A percentile compares a stretch with the other conserved stretches of the same genome.
These are phyloP conservation scores for Zhuliangozyma parablackwelliae DNA, from an alignment of 1,139 yeast genomes.

Conservation along the genomic window DNA sequence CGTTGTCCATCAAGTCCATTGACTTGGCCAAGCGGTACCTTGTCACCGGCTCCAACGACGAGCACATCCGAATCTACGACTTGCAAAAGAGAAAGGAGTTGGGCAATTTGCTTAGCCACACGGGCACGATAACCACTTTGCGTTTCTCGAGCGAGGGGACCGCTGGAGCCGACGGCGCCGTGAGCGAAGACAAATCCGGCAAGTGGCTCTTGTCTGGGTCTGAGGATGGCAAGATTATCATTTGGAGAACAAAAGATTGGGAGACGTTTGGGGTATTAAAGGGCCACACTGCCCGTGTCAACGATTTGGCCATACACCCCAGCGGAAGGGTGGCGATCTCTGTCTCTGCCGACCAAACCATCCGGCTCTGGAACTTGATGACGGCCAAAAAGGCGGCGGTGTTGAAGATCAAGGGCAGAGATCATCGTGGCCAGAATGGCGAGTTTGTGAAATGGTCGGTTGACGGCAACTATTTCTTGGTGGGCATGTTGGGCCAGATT, in stretches of 20 bases:
- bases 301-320: constrained; percentile 86
- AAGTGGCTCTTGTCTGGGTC: constrained; percentile 91
- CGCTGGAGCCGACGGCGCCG: constrained; percentile 8
- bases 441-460: constrained; percentile 62
- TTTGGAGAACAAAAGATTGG: constrained; percentile 98
- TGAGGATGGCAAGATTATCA: constrained; percentile 83
- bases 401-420: constrained; percentile 66
- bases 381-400: constrained; percentile 94
- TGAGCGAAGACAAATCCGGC: constrained; percentile 41
- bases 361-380: constrained; percentile 93
- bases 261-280: constrained; percentile 83
- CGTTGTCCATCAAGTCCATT: constrained; percentile 78
- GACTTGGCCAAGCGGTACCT: constrained; percentile 81
- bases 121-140: constrained; percentile 79
- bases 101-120: constrained; percentile 86
- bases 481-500: constrained; percentile 65
- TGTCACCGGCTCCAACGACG: constrained; percentile 95
- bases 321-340: constrained; percentile 89
- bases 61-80: constrained; percentile 91
- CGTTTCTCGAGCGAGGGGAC: constrained; percentile 56
- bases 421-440: constrained; percentile 60
- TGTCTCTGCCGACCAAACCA: constrained; percentile 78
- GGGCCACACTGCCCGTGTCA: constrained; percentile 76
- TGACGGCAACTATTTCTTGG: constrained; percentile 65
- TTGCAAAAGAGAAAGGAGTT: constrained; percentile 89